Evolutionary conservation across 176 grass and related monocot species (phyloP), one percentile per base, ranked within the genome.

Genomic region (Avena eriantha): DNA sequence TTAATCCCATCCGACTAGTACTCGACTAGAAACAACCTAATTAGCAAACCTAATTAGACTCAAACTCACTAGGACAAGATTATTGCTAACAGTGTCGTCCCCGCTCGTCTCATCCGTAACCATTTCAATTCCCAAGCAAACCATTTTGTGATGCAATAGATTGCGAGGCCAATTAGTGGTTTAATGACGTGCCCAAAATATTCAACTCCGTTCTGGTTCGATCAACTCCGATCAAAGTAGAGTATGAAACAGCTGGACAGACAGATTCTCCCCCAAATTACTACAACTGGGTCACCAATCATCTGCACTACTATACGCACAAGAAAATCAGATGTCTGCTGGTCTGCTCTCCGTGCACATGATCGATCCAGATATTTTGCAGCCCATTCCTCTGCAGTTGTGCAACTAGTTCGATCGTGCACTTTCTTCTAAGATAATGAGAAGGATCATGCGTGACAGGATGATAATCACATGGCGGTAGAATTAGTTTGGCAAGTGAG

Each of bases 361-460:
- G 17, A 70, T 41, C 18, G 8, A 21, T 18, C 14, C 4, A 75
- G 72, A 75, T 75, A 77, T 74, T 35, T 77, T 56, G 39, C 35
- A 26, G 14, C 13, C 63, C 72, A 78, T 83, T 78, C 43, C 31
- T 17, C 39, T 13, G 71, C 50, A 79, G 63, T 88, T 79, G 0
- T 61, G 1, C 56, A 11, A 12, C 48, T 21, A 77, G 26, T 34
- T 16, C 73, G 17, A 69, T 69, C 71, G 49, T 51, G 71, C n/a
- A 46, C 11, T 75, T 1, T 50, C 23, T 29, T 29, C 46, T 29
- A 75, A 31, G 72, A 18, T 31, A 75, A 75, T 75, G 7, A 75
- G 24, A 35, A 35, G 26, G 74, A 55, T 55, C 17, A 35, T 77
- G 73, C 73, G 43, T 87, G 55, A 83, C 73, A 83, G 89, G 71